phyloP scores from a whole-genome alignment of 129 eudicot species.

The Flaveria ramosissima region DNA sequence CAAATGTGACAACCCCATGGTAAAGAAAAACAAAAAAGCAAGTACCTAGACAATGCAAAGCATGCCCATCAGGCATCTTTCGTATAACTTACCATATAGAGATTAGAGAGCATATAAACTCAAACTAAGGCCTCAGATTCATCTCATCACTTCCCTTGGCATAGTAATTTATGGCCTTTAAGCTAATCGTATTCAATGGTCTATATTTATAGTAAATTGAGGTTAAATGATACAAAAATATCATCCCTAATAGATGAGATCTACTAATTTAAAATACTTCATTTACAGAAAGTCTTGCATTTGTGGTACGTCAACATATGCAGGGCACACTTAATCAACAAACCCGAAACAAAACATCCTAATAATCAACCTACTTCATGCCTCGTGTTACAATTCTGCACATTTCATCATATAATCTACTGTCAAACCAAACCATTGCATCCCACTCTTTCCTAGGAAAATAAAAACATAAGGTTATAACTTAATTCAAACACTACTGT shows the following conservation, averaged over 20 bases:
- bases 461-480: not conserved
- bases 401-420: slow-evolving; percentile 1
- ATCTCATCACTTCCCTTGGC: slow-evolving; percentile 7
- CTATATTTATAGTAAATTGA: not conserved
- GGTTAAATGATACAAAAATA: not conserved
- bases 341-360: not conserved
- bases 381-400: not conserved
- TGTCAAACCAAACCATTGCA: not conserved
- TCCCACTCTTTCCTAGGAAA: slow-evolving; percentile 2
- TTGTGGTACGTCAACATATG: not conserved
- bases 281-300: not conserved
- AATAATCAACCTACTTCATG: not conserved
- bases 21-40: slow-evolving; percentile 3
- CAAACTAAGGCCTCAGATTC: slow-evolving; percentile 14
- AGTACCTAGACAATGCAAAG: not conserved
- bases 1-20: not conserved
- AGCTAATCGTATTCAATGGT: not conserved
- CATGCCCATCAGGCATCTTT: slow-evolving; percentile 3
- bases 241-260: not conserved
- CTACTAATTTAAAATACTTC: not conserved
- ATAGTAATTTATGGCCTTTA: not conserved
- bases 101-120: not conserved
- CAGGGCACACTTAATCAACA: too few relatives aligned
- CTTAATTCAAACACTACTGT: not conserved
- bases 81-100: not conserved